A percentile compares a stretch with the other conserved stretches of the same genome.
Evolutionary conservation across 1,139 yeast genomes (phyloP).

Genomic region (Kurtzmaniella quercitrusa): DNA sequence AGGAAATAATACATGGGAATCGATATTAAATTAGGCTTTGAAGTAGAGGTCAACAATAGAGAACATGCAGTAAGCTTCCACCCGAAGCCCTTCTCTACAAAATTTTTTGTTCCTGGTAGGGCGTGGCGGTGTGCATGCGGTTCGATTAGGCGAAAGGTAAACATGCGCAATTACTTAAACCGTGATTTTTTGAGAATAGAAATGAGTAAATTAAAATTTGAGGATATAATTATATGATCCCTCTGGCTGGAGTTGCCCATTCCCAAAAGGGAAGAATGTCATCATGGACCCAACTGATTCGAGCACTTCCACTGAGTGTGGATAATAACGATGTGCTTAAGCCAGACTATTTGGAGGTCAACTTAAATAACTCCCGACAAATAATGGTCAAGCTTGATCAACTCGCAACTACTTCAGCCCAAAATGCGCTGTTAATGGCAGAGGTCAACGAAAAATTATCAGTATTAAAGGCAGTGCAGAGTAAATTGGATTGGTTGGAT

Average conservation of each 20-base stretch:
- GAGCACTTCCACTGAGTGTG: conserved; percentile 40
- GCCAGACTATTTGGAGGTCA: conserved; percentile 42
- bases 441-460: conserved; percentile 26
- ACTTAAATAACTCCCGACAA: conserved; percentile 41
- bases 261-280: neutral
- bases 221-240: neutral
- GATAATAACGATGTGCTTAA: conserved; percentile 35
- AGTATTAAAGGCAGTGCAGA: conserved; percentile 22
- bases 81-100: neutral
- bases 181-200: neutral
- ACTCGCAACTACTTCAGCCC: conserved; percentile 19
- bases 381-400: conserved; percentile 30
- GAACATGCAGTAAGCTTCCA: neutral
- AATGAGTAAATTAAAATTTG: too few species aligned
- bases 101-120: neutral
- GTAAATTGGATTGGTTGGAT: conserved; percentile 29
- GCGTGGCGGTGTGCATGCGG: neutral
- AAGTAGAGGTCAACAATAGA: neutral
- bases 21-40: neutral
- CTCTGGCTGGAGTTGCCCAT: neutral
- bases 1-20: neutral
- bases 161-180: neutral
- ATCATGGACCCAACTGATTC: conserved; percentile 28
- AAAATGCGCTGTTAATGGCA: conserved; percentile 16
- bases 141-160: neutral